These are phyloP conservation scores for Turritis glabra DNA, from an alignment of 345 rosid genomes.

Conservation along the genomic window DNA sequence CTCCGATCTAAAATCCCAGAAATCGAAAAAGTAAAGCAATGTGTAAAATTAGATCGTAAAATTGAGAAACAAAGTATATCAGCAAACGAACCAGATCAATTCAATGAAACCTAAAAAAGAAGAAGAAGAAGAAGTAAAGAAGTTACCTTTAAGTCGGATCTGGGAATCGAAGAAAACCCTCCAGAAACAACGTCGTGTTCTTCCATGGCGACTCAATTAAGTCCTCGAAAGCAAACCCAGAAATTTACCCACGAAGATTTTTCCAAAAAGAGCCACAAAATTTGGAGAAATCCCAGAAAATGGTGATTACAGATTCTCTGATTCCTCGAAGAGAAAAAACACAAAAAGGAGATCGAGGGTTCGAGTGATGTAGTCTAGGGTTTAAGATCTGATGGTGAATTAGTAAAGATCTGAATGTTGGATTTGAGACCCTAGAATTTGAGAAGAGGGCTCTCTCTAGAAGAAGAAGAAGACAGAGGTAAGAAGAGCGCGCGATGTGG, in stretches of 20 bases:
- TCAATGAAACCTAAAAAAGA: not conserved
- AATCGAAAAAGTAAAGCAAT: not conserved
- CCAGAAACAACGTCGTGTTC: constrained; percentile 34
- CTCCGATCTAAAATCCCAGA: constrained; percentile 35
- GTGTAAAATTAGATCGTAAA: constrained; percentile 5
- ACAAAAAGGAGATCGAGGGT: constrained; percentile 11
- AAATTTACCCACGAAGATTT: not conserved
- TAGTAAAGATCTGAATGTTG: constrained; percentile 4
- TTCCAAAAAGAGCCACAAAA: not conserved
- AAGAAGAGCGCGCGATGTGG: constrained; percentile 40
- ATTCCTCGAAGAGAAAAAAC: not conserved
- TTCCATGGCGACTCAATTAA: constrained; percentile 41
- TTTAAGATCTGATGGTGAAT: constrained; percentile 21
- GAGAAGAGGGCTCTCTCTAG: not conserved
- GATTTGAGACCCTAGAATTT: constrained; percentile 23
- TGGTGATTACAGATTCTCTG: not conserved
- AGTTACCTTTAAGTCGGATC: constrained; percentile 45
- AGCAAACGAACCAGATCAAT: not conserved
- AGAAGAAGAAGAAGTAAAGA: constrained; percentile 14
- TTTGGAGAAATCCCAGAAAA: constrained; percentile 4
- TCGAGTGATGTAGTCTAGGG: not conserved
- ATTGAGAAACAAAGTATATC: not conserved
- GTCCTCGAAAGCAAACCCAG: constrained; percentile 7
- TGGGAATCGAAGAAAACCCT: constrained; percentile 25
- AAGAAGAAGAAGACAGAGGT: not conserved